Evolutionary conservation across 176 grass and related monocot species (phyloP).

Genomic region (Eleusine coracana): DNA sequence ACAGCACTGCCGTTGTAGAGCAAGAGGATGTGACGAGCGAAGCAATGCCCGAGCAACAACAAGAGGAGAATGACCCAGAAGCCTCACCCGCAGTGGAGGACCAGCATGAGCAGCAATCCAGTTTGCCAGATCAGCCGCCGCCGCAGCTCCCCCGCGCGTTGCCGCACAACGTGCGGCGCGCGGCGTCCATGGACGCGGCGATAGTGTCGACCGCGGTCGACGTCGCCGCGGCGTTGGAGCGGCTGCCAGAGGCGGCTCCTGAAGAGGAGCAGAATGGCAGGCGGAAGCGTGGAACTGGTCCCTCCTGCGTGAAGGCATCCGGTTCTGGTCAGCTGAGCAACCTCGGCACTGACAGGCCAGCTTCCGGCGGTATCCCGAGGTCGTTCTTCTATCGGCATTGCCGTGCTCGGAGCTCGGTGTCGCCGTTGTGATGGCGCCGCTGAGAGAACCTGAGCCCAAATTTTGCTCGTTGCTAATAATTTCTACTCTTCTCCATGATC

Average conservation of each 20-base stretch:
- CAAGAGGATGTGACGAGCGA: conserved; percentile 2
- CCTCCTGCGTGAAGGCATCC: conserved; percentile 29
- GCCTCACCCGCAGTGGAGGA: not conserved
- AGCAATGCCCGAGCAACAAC: conserved; percentile 19
- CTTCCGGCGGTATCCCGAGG: conserved; percentile 34
- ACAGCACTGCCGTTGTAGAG: conserved; percentile 8
- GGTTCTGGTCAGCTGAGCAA: conserved; percentile 4
- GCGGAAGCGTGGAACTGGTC: conserved; percentile 22
- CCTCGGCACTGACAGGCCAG: conserved; percentile 36
- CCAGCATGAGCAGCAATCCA: conserved; percentile 17
- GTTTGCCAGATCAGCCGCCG: conserved; percentile 21
- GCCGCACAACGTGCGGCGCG: conserved; percentile 53
- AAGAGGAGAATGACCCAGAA: not conserved
- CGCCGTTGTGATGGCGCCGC: conserved; percentile 51
- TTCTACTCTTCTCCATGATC: not conserved
- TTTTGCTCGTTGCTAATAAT: conserved; percentile 53
- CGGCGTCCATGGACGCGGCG: conserved; percentile 63
- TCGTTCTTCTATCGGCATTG: conserved; percentile 69
- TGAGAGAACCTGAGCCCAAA: conserved; percentile 10
- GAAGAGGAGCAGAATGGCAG: conserved; percentile 47
- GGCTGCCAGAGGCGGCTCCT: conserved; percentile 37
- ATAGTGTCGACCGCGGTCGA: conserved; percentile 25
- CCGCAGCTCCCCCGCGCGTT: not conserved
- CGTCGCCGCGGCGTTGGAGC: conserved; percentile 31
- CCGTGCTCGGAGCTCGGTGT: conserved; percentile 63